Conservation (phyloP, 768 basidiomycete genomes). For the Agaricus subrufescens region DNA sequence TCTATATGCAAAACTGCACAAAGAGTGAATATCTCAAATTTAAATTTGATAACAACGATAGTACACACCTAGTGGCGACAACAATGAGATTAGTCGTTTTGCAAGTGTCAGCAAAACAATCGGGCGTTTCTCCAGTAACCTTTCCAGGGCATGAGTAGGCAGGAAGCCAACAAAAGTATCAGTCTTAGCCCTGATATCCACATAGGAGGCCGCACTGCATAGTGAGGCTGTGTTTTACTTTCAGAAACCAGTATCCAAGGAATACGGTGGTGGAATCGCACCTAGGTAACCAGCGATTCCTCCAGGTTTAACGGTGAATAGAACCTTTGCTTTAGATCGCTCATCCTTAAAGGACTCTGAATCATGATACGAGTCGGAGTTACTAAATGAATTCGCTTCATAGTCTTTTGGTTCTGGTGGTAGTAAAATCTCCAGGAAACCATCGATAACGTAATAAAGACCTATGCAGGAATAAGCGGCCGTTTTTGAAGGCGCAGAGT, state of each 20-base stretch:
- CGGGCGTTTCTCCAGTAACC: conserved; percentile 87
- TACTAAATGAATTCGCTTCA: conserved; percentile 15
- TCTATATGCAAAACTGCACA: conserved; percentile 88
- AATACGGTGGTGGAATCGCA: conserved; percentile 23
- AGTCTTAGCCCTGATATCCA: conserved; percentile 95
- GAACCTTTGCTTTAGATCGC: conserved; percentile 50
- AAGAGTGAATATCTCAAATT: neutral
- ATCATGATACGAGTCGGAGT: conserved; percentile 10
- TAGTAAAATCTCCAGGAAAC: conserved; percentile 88
- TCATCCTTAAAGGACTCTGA: conserved; percentile 25
- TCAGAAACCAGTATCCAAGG: conserved; percentile 2
- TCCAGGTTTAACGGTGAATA: conserved; percentile 95
- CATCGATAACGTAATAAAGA: conserved; percentile 93
- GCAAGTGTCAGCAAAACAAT: conserved; percentile 95
- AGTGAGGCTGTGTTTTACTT: conserved; percentile 63
- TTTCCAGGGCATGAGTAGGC: conserved; percentile 82
- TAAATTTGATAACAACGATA: neutral
- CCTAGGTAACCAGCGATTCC: conserved; percentile 97
- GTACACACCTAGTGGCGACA: conserved; percentile 81
- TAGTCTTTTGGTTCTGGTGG: conserved; percentile 38
- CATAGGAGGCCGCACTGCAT: conserved; percentile 89
- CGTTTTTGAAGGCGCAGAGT: neutral
- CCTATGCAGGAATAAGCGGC: conserved; percentile 33
- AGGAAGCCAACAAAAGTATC: conserved; percentile 98
- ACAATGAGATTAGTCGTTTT: conserved; percentile 90